Base-by-base conservation (phyloP, 1,284 basidiomycete genomes). In the Ceratobasidium sp. region DNA sequence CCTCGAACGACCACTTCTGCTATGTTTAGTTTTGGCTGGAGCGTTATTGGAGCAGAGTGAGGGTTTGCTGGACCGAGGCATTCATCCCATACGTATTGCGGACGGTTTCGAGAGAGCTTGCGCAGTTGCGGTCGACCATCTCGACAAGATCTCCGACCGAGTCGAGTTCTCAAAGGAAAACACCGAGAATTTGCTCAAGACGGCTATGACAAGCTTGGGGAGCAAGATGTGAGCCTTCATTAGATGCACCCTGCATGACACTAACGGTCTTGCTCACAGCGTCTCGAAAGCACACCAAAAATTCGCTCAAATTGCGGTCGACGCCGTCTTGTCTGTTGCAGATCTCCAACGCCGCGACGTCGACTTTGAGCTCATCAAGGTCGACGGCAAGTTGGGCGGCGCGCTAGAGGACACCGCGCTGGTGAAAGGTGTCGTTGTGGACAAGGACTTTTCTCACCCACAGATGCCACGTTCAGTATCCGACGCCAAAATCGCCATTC, bases 401-500 rank as follows among this genome's bases (percentile, higher is more conserved):
- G 94, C 94, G 9, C 89, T 99, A 59, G 95, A 95, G 41, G 98
- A 99, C 84, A 98, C 95, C 8, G 88, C 88, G 39, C 88, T 98
- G 78, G 96, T 98, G 82, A 92, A 93, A 79, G 96, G 97, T 79
- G 97, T 99, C 53, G 92, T 99, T 78, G 89, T 99, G 82, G 96
- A 99, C 90, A 98, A 99, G 84, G 96, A 99, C 85, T 96, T 99
- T 91, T 98, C 96, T 27, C 97, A 99, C 81, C 94, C 97, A 9
- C 96, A 98, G 84, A 99, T 99, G 97, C 97, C 97, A 11, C 89
- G 89, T 75, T 87, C 85, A 58, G 91, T 99, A 78, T 88, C 86
- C 78, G 93, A 99, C 81, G 97, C 98, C 76, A 91, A 91, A 78
- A 87, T 99, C 76, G 97, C 97, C 74, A 99, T 99, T 81, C 89